phyloP scores from a whole-genome alignment of 1,284 basidiomycete genomes.

The Puccinia hordei region DNA sequence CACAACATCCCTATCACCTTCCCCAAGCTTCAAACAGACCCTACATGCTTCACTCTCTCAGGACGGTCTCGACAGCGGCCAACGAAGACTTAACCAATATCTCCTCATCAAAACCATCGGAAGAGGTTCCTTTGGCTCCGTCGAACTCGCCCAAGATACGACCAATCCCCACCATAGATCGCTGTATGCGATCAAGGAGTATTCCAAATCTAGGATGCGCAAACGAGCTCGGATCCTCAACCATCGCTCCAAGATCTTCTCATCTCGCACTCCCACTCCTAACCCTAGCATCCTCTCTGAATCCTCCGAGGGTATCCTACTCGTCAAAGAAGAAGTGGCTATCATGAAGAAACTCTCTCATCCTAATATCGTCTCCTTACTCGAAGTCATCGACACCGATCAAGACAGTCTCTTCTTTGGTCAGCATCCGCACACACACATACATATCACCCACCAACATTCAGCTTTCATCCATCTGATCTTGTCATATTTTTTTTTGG shows the following conservation, averaged over 20 bases:
- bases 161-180: background rate
- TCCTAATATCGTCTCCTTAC: constrained; percentile 33
- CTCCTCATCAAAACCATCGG: constrained; percentile 22
- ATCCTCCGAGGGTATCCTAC: constrained; percentile 16
- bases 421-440: background rate
- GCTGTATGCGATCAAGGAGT: constrained; percentile 35
- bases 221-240: background rate
- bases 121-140: constrained; percentile 29
- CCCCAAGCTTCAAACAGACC: constrained; percentile 15
- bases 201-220: constrained; percentile 31
- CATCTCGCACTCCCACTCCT: background rate
- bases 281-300: background rate
- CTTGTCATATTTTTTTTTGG: too few relatives aligned
- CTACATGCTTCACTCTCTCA: constrained; percentile 13
- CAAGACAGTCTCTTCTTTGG: constrained; percentile 40
- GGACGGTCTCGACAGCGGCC: constrained; percentile 9
- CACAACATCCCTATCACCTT: background rate
- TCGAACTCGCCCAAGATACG: constrained; percentile 27
- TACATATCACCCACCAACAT: background rate
- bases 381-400: constrained; percentile 44
- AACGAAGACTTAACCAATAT: constrained; percentile 33
- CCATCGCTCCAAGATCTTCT: background rate
- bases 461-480: too few relatives aligned
- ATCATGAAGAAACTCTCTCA: constrained; percentile 42
- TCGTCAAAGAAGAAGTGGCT: constrained; percentile 40